Percentiles rank a stretch among this genome's conserved stretches.
Conservation (phyloP, 768 basidiomycete species). For the Gloeophyllum trabeum region DNA sequence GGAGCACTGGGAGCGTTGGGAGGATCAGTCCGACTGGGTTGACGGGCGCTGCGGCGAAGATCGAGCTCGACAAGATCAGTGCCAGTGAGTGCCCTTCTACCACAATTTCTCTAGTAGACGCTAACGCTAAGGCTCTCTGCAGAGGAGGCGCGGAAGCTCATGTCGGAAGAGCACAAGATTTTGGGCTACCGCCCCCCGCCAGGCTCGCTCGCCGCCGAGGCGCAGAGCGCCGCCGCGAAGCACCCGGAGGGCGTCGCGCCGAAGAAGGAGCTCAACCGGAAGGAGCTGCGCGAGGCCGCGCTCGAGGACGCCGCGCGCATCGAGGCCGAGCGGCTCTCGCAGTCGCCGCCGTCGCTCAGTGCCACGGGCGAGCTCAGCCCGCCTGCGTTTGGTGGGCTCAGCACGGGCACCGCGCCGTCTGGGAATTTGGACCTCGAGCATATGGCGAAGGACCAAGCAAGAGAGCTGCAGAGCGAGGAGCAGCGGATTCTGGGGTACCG, state of each 20-base stretch:
- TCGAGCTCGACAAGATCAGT: not conserved
- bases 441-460: conserved; percentile 11
- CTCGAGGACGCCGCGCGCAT: conserved; percentile 14
- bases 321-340: conserved; percentile 5
- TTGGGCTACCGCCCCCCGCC: conserved; percentile 24
- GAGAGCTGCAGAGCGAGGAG: conserved; percentile 13
- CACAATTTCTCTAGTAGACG: not conserved
- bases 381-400: not conserved
- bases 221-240: conserved; percentile 21
- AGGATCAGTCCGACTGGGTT: too few relatives aligned
- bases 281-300: conserved; percentile 9
- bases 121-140: not conserved
- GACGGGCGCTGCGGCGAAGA: too few relatives aligned
- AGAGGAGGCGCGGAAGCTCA: conserved; percentile 19
- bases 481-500: conserved; percentile 14
- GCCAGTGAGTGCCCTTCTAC: not conserved
- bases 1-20: too few relatives aligned
- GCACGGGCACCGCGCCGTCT: conserved; percentile 4
- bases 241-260: conserved; percentile 11
- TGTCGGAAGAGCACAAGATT: conserved; percentile 24
- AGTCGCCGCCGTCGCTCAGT: not conserved
- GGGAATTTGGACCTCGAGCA: conserved; percentile 8
- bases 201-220: conserved; percentile 22
- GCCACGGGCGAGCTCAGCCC: not conserved
- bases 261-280: not conserved